These are phyloP conservation scores for Cornus suecica DNA, from an alignment of 148 eudicot species.

Conservation along the genomic window DNA sequence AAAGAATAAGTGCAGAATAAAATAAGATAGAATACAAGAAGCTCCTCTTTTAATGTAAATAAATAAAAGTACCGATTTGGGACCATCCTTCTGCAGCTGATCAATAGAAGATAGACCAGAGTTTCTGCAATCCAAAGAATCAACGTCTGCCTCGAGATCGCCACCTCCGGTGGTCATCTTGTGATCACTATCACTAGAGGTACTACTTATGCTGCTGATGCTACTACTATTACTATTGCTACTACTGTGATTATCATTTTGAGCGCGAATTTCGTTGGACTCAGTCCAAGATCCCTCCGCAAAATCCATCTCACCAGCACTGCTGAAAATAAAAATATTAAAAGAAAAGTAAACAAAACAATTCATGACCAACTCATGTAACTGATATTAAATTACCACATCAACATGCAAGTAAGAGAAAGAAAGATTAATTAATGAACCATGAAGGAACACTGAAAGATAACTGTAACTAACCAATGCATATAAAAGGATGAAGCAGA, in stretches of 20 bases:
- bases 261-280: constrained; percentile 47
- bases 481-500: constrained; percentile 58
- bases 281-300: constrained; percentile 66
- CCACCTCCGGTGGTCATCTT: constrained; percentile 53
- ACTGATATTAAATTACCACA: constrained; percentile 1
- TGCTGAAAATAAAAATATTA: constrained; percentile 27
- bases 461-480: constrained; percentile 58
- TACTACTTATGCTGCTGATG: constrained; percentile 73
- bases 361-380: neutral
- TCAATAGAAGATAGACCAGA: constrained; percentile 71
- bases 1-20: neutral
- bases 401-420: constrained; percentile 5
- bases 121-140: constrained; percentile 73
- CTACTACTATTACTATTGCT: constrained; percentile 92
- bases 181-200: constrained; percentile 85
- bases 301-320: constrained; percentile 52
- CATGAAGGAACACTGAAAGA: neutral
- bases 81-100: constrained; percentile 52
- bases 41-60: neutral
- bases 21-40: neutral
- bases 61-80: constrained; percentile 46
- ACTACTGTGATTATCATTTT: constrained; percentile 62
- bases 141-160: constrained; percentile 98
- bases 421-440: neutral
- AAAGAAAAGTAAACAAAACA: constrained; percentile 9